A percentile compares a stretch with the other conserved stretches of the same genome.
phyloP scores from a whole-genome alignment of 345 rosid genomes.

The Crucihimalaya himalaica region DNA sequence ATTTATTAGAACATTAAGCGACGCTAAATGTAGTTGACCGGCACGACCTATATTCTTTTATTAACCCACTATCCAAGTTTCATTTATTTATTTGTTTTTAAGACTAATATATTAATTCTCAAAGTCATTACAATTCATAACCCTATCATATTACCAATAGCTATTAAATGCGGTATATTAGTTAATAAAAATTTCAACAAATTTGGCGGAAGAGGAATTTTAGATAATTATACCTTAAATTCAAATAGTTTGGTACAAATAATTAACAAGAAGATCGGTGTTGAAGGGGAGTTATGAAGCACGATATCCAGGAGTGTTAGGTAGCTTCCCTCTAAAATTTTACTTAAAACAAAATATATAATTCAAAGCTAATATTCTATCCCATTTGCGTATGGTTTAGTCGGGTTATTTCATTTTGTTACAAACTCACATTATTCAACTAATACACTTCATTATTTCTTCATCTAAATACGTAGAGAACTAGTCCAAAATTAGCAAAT shows the following conservation, averaged over 20 bases:
- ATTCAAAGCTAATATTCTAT: slow-evolving; percentile 13
- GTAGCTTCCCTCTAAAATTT: slow-evolving; percentile 30
- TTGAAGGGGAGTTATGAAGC: slow-evolving; percentile 40
- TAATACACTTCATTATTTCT: background rate
- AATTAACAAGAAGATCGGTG: slow-evolving; percentile 22
- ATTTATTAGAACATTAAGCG: slow-evolving; percentile 9
- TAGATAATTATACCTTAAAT: slow-evolving; percentile 14
- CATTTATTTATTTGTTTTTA: slow-evolving; percentile 3
- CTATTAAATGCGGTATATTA: slow-evolving; percentile 8
- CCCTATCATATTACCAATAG: slow-evolving; percentile 23
- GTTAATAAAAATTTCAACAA: slow-evolving; percentile 16
- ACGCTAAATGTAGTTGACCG: slow-evolving; percentile 39
- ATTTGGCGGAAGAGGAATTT: slow-evolving; percentile 17
- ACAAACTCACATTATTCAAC: background rate
- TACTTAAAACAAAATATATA: too few species aligned
- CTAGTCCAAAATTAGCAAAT: slow-evolving; percentile 5
- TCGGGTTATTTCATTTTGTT: background rate
- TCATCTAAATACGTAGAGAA: background rate
- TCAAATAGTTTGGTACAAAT: slow-evolving; percentile 39
- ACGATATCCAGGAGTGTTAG: slow-evolving; percentile 39
- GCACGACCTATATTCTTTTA: slow-evolving; percentile 21
- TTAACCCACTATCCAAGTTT: slow-evolving; percentile 29
- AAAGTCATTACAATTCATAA: slow-evolving; percentile 11
- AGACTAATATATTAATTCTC: background rate
- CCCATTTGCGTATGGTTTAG: background rate